phyloP scores from a whole-genome alignment of 768 basidiomycete species.

The Tylopilus balloui region DNA sequence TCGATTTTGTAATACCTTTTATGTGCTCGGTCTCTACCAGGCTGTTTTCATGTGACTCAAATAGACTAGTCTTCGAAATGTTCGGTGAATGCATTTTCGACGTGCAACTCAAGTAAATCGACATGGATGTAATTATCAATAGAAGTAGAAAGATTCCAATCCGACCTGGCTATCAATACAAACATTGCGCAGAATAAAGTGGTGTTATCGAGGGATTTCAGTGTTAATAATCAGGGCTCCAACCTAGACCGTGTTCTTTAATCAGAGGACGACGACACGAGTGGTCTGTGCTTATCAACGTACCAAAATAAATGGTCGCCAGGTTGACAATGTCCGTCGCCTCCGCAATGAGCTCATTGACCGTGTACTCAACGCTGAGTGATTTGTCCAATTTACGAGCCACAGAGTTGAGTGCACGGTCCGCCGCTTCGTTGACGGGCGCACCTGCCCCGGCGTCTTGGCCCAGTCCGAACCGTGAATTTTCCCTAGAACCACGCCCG shows the following conservation, averaged over 20 bases:
- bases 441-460: constrained; percentile 56
- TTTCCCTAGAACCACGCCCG: constrained; percentile 21
- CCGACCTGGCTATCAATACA: constrained; percentile 3
- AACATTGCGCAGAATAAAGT: background rate
- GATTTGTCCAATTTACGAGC: constrained; percentile 77
- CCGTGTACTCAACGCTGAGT: constrained; percentile 87
- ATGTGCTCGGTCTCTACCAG: constrained; percentile 16
- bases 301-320: constrained; percentile 73
- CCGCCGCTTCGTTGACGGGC: constrained; percentile 79
- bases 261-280: background rate
- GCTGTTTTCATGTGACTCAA: constrained; percentile 12
- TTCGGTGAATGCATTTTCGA: constrained; percentile 5
- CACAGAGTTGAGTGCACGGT: constrained; percentile 80
- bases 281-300: constrained; percentile 20
- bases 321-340: constrained; percentile 78
- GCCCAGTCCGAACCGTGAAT: constrained; percentile 42
- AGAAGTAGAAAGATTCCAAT: constrained; percentile 5
- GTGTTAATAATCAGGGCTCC: constrained; percentile 38
- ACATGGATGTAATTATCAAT: constrained; percentile 9
- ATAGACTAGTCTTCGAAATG: constrained; percentile 25
- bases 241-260: constrained; percentile 29
- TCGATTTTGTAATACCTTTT: constrained; percentile 30
- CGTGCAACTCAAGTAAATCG: constrained; percentile 9
- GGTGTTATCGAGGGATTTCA: background rate
- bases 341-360: constrained; percentile 87